Percentiles rank a stretch among this genome's conserved stretches.
Conservation (phyloP, 169 alveolate genomes). For the Theileria sp. region DNA sequence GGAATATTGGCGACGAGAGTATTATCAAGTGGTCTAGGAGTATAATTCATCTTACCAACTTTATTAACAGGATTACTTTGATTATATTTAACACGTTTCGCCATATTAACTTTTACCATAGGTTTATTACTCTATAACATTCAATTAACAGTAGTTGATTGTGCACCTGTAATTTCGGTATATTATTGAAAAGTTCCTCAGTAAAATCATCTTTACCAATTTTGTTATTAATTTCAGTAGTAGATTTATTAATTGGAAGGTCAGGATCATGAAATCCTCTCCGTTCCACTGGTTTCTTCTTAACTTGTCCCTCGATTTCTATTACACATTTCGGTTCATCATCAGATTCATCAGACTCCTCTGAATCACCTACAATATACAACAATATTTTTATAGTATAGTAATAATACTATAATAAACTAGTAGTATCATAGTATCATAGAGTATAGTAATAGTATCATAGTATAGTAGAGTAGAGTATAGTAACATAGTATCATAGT, state of each 20-base stretch:
- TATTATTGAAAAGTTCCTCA: slow-evolving; percentile 38
- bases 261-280: slow-evolving; percentile 28
- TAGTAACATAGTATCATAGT: no score
- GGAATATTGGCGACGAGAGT: neutral
- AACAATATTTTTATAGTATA: no score
- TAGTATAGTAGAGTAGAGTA: no score
- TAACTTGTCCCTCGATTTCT: slow-evolving; percentile 40
- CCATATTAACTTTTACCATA: neutral
- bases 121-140: neutral
- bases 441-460: no score
- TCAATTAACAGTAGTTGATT: neutral
- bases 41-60: neutral
- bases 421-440: no score
- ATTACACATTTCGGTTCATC: slow-evolving; percentile 56
- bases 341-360: slow-evolving; percentile 34
- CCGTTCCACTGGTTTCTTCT: slow-evolving; percentile 1
- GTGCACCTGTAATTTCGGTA: slow-evolving; percentile 19
- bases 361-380: slow-evolving; percentile 31
- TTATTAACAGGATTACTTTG: neutral
- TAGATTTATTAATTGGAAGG: no score
- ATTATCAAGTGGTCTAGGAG: slow-evolving; percentile 4
- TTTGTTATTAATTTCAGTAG: no score
- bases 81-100: neutral
- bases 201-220: slow-evolving; percentile 56
- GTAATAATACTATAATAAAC: no score